phyloP scores from a whole-genome alignment of 2,329 filamentous ascomycete species.

The Bretziella fagacearum region DNA sequence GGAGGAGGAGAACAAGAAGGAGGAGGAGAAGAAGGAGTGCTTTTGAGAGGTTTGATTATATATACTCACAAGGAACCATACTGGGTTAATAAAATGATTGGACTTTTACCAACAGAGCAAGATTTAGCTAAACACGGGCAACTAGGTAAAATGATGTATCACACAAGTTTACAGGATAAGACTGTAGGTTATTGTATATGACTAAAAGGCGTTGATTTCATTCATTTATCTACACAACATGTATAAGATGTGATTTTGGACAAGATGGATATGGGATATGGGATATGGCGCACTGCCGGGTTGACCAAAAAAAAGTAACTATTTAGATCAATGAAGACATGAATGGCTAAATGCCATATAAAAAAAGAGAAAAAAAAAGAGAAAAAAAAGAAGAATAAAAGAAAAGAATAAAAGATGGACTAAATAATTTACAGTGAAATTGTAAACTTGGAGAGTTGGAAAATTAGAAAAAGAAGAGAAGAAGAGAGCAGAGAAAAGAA shows the following conservation, averaged over 20 bases:
- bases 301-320: background rate
- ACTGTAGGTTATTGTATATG: no score
- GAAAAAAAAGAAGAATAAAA: background rate
- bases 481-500: conserved; percentile 2
- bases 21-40: background rate
- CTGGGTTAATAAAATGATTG: background rate
- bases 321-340: background rate
- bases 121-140: no score
- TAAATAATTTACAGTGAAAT: background rate
- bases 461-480: background rate
- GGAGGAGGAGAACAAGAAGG: background rate
- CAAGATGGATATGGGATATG: background rate
- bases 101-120: no score
- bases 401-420: background rate
- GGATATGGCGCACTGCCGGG: background rate
- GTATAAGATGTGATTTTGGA: background rate
- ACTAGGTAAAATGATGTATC: no score
- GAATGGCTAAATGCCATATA: background rate
- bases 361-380: background rate
- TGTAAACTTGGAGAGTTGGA: background rate
- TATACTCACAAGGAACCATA: background rate
- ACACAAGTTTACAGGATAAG: no score
- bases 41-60: background rate
- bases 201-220: background rate
- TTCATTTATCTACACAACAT: conserved; percentile 1